Evolutionary conservation across 768 basidiomycete genomes (phyloP), one percentile per base, ranked within the genome.

Genomic region (Boletus bicolor): DNA sequence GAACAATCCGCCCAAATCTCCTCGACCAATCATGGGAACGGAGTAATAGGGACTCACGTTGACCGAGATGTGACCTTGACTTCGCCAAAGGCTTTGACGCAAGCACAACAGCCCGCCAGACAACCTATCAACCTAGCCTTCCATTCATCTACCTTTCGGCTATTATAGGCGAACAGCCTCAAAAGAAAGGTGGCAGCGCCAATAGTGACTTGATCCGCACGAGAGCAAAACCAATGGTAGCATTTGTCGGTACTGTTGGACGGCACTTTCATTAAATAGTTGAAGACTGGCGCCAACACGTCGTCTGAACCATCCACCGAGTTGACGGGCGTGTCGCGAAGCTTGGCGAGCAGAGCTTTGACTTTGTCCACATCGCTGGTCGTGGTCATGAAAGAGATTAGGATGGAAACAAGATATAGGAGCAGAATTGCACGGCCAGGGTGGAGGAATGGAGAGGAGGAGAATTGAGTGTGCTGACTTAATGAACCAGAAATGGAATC

Each of bases 191-290:
- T 85, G 0, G 94, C 91, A 2, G 86, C 82, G 55, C 83, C 86
- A 9, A 79, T 69, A 0, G 81, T 84, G 35, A 82, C 73, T 9
- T 77, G 67, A 34, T 80, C 73, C 4, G 85, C 86, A 37, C 79
- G 77, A 30, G 73, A 68, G 69, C 94, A 97, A 68, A 89, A 95
- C 91, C 92, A 95, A 64, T 97, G 93, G 51, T 80, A 56, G 32
- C 57, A 58, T 34, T 73, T 69, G 47, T 78, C 77, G 43, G 68
- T 66, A 34, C 72, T 59, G 44, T 69, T 67, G 47, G 73, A 70
- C 4, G 75, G 72, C 0, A 77, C 72, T 19, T 68, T 71, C 71
- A 87, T 79, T 10, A 91, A 72, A 65, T 83, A 81, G 12, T 68
- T 69, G 64, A 79, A 86, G 41, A 88, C 68, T 3, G 68, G 73